Percentiles rank a stretch among this genome's conserved stretches.
phyloP scores from a whole-genome alignment of 345 rosid genomes.

The Carallia brachiata region DNA sequence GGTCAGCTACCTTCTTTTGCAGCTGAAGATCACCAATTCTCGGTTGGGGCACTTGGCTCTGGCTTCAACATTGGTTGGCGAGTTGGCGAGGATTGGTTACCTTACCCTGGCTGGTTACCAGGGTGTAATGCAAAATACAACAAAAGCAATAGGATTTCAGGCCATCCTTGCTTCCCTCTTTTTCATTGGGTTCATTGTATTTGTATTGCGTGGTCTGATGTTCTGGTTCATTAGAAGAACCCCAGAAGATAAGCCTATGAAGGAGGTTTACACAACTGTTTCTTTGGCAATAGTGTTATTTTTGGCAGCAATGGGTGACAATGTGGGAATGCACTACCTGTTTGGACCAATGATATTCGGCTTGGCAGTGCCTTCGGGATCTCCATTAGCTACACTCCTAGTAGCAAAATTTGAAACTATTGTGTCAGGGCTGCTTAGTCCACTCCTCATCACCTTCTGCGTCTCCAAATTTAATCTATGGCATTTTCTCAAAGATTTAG shows the following conservation, averaged over 20 bases:
- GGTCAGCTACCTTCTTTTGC: slow-evolving; percentile 27
- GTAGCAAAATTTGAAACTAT: slow-evolving; percentile 19
- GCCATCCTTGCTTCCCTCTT: background rate
- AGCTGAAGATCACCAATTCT: slow-evolving; percentile 34
- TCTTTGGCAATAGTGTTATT: slow-evolving; percentile 2
- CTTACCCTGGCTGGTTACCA: background rate
- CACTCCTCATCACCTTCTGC: slow-evolving; percentile 16
- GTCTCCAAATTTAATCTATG: slow-evolving; percentile 15
- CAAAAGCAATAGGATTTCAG: background rate
- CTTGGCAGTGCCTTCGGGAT: slow-evolving; percentile 27
- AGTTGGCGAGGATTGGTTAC: background rate
- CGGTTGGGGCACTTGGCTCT: slow-evolving; percentile 34
- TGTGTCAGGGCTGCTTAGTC: slow-evolving; percentile 19
- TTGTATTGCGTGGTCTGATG: slow-evolving; percentile 7
- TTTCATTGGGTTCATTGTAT: background rate
- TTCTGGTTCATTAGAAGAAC: slow-evolving; percentile 25
- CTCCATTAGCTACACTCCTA: slow-evolving; percentile 29
- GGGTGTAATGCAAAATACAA: background rate
- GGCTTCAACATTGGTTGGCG: slow-evolving; percentile 26
- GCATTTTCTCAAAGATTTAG: background rate
- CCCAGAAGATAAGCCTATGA: slow-evolving; percentile 21
- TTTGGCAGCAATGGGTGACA: slow-evolving; percentile 20
- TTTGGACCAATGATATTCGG: slow-evolving; percentile 29
- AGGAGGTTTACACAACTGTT: slow-evolving; percentile 9
- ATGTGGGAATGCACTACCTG: slow-evolving; percentile 12